Evolutionary conservation across 2,329 filamentous ascomycete species (phyloP).

Genomic region (Alternaria burnsii): DNA sequence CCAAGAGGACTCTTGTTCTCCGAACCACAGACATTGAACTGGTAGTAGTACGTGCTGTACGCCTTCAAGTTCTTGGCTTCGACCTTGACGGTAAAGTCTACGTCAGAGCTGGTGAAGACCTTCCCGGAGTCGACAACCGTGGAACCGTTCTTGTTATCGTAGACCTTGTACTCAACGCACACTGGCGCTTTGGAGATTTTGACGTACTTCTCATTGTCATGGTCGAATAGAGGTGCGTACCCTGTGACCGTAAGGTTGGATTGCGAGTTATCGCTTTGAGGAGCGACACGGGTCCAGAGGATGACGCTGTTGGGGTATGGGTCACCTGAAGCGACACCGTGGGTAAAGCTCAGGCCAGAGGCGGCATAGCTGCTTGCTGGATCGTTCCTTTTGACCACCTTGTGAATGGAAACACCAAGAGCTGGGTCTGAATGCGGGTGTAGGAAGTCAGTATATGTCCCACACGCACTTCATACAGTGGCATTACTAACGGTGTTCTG

Average conservation of each 20-base stretch:
- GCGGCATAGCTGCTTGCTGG: slow-evolving; percentile 32
- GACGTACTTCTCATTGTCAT: slow-evolving; percentile 63
- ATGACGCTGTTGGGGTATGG: slow-evolving; percentile 54
- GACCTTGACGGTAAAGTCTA: slow-evolving; percentile 74
- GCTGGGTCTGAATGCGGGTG: slow-evolving; percentile 54
- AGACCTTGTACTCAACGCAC: slow-evolving; percentile 72
- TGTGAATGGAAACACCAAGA: slow-evolving; percentile 71
- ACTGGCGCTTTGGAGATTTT: slow-evolving; percentile 66
- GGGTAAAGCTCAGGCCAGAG: slow-evolving; percentile 42
- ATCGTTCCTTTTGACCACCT: slow-evolving; percentile 64
- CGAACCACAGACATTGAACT: slow-evolving; percentile 73
- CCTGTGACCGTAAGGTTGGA: slow-evolving; percentile 64
- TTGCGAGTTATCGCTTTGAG: slow-evolving; percentile 52
- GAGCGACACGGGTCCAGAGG: slow-evolving; percentile 47
- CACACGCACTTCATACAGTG: not conserved
- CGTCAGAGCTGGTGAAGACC: slow-evolving; percentile 74
- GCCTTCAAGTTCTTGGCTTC: slow-evolving; percentile 70
- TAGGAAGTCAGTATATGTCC: not conserved
- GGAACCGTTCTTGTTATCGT: slow-evolving; percentile 57
- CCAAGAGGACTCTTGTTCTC: slow-evolving; percentile 69
- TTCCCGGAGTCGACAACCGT: slow-evolving; percentile 63
- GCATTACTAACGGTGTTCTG: slow-evolving; percentile 58
- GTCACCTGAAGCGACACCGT: slow-evolving; percentile 60
- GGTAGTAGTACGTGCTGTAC: slow-evolving; percentile 74
- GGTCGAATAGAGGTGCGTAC: slow-evolving; percentile 62